Evolutionary conservation across 1,284 basidiomycete species (phyloP).

Genomic region (Singerocomus inundabilis): DNA sequence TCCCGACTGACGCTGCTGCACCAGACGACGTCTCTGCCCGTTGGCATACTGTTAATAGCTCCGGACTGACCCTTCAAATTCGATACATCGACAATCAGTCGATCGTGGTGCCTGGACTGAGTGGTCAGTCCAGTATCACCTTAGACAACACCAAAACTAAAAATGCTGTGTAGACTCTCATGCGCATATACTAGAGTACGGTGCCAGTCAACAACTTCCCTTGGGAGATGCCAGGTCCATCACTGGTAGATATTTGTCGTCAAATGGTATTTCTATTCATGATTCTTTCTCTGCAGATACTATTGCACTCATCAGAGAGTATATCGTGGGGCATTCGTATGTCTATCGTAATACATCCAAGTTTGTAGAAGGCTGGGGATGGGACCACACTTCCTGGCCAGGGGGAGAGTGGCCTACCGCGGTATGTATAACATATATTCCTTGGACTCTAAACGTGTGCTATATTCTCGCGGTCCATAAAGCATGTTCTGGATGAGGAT

Average conservation of each 20-base stretch:
- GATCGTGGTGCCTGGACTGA: conserved; percentile 66
- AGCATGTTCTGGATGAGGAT: conserved; percentile 76
- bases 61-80: conserved; percentile 35
- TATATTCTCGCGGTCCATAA: not conserved
- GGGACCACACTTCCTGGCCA: conserved; percentile 87
- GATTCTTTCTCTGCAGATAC: conserved; percentile 46
- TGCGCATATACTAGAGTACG: conserved; percentile 76
- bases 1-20: not conserved
- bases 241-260: conserved; percentile 40
- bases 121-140: conserved; percentile 44
- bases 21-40: conserved; percentile 45
- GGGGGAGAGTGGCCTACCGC: conserved; percentile 70
- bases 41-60: conserved; percentile 35
- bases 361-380: conserved; percentile 82
- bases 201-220: conserved; percentile 60
- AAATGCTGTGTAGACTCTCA: conserved; percentile 65
- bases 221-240: conserved; percentile 64
- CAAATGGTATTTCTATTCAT: not conserved
- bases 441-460: not conserved
- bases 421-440: conserved; percentile 37
- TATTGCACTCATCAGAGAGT: conserved; percentile 61
- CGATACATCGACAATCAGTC: conserved; percentile 53
- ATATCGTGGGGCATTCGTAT: conserved; percentile 59
- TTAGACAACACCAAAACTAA: not conserved
- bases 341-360: conserved; percentile 53